These are phyloP conservation scores for Kurtzmaniella quercitrusa DNA, from an alignment of 1,139 yeast species.

Conservation along the genomic window DNA sequence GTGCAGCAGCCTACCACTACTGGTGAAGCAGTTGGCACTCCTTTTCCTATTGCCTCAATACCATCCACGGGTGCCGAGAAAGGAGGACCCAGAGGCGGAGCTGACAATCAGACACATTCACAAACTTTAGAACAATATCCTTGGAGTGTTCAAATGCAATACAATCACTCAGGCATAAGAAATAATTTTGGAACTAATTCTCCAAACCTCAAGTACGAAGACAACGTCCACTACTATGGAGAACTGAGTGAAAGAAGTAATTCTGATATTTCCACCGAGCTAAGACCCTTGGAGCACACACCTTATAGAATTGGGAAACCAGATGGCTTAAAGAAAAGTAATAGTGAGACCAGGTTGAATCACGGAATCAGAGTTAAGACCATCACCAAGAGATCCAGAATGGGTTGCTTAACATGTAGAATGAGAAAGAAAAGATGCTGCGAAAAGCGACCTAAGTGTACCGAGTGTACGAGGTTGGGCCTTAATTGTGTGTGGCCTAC, in stretches of 20 bases:
- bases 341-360: not conserved
- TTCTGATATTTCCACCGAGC: not conserved
- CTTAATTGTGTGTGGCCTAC: constrained; percentile 48
- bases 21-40: constrained; percentile 5
- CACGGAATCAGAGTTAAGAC: constrained; percentile 10
- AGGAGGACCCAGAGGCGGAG: constrained; percentile 5
- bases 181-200: not conserved
- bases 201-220: not conserved
- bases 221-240: not conserved
- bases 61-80: constrained; percentile 4
- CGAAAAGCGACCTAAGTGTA: constrained; percentile 38
- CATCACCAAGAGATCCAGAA: constrained; percentile 32
- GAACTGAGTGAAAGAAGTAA: not conserved
- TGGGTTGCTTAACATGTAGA: constrained; percentile 47
- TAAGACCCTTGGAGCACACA: not conserved
- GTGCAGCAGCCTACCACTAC: constrained; percentile 7
- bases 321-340: not conserved
- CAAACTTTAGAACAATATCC: not conserved
- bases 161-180: not conserved
- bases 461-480: constrained; percentile 38
- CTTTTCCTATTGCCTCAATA: not conserved
- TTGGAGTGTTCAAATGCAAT: not conserved
- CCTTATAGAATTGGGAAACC: not conserved
- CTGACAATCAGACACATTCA: not conserved
- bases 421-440: constrained; percentile 44